These are phyloP conservation scores for Trametes versicolor DNA, from an alignment of 1,284 basidiomycete genomes.

Conservation along the genomic window DNA sequence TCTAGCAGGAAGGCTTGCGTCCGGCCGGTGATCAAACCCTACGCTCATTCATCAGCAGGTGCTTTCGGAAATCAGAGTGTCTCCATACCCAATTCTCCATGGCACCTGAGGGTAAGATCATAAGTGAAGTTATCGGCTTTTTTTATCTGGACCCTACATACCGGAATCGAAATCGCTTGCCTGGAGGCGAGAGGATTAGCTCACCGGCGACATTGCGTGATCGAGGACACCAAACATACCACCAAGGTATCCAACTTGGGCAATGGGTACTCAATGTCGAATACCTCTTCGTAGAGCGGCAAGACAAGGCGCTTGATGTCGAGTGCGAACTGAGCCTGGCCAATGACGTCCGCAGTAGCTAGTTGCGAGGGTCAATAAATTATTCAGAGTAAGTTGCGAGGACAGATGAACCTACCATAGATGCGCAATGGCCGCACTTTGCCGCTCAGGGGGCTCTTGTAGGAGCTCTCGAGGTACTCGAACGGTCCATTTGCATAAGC, in stretches of 20 bases:
- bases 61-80: too few species aligned
- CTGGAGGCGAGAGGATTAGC: constrained; percentile 40
- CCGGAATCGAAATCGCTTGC: constrained; percentile 90
- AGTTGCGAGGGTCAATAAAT: neutral
- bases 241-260: constrained; percentile 94
- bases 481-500: constrained; percentile 93
- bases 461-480: constrained; percentile 77
- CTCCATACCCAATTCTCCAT: constrained; percentile 90
- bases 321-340: constrained; percentile 85
- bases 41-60: neutral
- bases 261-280: constrained; percentile 91
- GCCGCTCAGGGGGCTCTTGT: constrained; percentile 85
- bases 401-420: constrained; percentile 63
- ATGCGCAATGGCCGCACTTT: constrained; percentile 87
- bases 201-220: rapidly evolving
- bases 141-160: constrained; percentile 29
- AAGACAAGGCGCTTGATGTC: constrained; percentile 90
- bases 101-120: constrained; percentile 57
- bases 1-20: constrained; percentile 89
- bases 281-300: constrained; percentile 94
- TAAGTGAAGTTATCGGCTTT: neutral
- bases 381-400: too few species aligned
- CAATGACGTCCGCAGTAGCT: constrained; percentile 90
- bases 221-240: constrained; percentile 44
- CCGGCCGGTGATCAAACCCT: constrained; percentile 92